Evolutionary conservation across 495 filamentous ascomycete species (phyloP), one percentile per base, ranked within the genome.

Genomic region (Hypoxylon fragiforme): DNA sequence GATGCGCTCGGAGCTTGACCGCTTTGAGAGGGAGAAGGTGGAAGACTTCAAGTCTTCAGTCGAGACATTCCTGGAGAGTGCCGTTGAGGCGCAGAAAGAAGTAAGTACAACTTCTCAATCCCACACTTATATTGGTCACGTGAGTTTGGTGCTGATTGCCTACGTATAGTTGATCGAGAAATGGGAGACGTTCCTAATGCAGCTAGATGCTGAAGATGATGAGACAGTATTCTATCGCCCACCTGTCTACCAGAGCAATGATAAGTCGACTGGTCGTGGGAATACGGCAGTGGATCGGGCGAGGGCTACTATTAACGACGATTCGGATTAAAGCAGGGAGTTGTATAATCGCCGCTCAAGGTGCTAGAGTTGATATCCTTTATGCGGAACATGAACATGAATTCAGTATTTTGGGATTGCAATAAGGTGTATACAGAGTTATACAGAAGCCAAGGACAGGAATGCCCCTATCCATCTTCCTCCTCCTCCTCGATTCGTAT

Each of bases 11-110:
- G 94, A 98, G 70, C 77, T 98, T 52, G 94, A 97, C 55, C 78
- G 91, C 20, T 98, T 98, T 63, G 94, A 97, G 75, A 83, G 83
- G 61, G 94, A 98, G 75, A 98, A 98, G 77, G 94, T 98, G 6
- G 94, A 98, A 68, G 94, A 98, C 69, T 98, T 98, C 73, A 98
- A 97, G 76, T 92, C 87, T 53, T 95, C 90, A 0, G 92, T 98
- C 1, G 94, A 98, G 76, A 98, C 94, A 0, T 98, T 92, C 70
- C 75, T 98, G 58, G 94, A 98, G 73, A 89, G 92, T 51, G 89
- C 92, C 13, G 91, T 98, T 2, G 94, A 98, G 74, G 95, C 90
- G 44, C 94, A 98, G 76, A 98, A 98, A 74, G 94, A 98, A 87
- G 94, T 92, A 69, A 65, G 82, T 71, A 18, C 20, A 22, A 41